phyloP scores from a whole-genome alignment of 2,329 filamentous ascomycete genomes.

The Cladosporium oxysporum region DNA sequence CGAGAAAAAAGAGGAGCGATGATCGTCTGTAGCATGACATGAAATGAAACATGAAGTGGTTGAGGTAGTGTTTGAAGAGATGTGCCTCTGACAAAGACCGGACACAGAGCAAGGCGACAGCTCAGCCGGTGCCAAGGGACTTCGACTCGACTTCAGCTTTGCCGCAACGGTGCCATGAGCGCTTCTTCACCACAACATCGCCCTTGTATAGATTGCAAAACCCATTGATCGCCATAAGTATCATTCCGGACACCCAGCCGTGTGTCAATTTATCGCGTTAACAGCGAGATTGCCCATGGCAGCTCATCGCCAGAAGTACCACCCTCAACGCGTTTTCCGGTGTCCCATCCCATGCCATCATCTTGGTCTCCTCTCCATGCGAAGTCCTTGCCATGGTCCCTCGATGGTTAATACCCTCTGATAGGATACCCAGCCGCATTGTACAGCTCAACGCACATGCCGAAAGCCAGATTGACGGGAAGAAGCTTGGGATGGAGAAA shows the following conservation, averaged over 20 bases:
- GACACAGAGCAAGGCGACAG: background rate
- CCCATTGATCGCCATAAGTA: background rate
- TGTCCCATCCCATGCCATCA: background rate
- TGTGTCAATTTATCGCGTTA: rapidly evolving
- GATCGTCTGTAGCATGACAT: background rate
- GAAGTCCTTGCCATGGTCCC: background rate
- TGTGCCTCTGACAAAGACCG: background rate
- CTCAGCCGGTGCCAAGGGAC: background rate
- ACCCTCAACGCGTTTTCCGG: background rate
- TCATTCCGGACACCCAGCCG: background rate
- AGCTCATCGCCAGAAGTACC: background rate
- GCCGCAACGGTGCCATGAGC: background rate
- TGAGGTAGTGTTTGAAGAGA: background rate
- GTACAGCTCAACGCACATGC: background rate
- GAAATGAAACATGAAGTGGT: background rate
- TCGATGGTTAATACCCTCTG: background rate
- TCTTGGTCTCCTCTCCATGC: background rate
- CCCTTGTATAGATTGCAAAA: background rate
- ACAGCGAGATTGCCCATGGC: too few species aligned
- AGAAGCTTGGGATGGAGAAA: background rate
- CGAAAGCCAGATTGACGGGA: background rate
- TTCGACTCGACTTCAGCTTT: background rate
- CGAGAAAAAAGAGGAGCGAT: background rate
- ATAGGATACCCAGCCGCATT: background rate
- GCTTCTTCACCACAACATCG: background rate